A percentile compares a stretch with the other conserved stretches of the same genome.
These are phyloP conservation scores for Cladosporium sp. DNA, from an alignment of 2,329 filamentous ascomycete species.

Conservation along the genomic window DNA sequence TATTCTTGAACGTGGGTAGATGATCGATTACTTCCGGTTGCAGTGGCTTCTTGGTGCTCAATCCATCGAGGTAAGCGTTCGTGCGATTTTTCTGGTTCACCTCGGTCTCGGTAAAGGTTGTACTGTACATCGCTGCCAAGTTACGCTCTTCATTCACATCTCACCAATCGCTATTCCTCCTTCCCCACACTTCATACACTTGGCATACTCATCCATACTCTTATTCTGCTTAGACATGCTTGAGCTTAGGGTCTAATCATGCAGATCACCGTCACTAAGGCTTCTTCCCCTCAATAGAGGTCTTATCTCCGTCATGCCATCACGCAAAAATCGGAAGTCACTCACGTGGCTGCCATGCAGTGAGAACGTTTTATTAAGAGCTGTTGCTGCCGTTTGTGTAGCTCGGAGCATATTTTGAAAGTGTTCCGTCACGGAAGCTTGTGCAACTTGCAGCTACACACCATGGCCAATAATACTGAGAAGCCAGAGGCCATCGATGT, in stretches of 20 bases:
- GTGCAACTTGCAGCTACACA: not conserved
- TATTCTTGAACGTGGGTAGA: too few relatives aligned
- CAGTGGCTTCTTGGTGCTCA: too few relatives aligned
- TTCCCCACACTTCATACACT: slow-evolving; percentile 2
- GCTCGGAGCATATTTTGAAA: not conserved
- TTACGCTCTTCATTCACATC: not conserved
- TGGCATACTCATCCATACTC: slow-evolving; percentile 1
- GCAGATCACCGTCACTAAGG: slow-evolving; percentile 6
- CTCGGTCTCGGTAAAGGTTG: too few relatives aligned
- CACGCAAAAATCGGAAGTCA: not conserved
- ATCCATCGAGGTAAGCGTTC: too few relatives aligned
- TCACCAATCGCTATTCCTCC: not conserved
- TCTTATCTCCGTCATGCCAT: not conserved
- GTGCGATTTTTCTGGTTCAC: too few relatives aligned
- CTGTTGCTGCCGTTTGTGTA: not conserved
- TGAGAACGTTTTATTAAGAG: not conserved
- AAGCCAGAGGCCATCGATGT: not conserved
- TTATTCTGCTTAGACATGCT: not conserved
- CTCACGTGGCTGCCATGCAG: slow-evolving; percentile 7
- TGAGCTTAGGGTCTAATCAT: not conserved
- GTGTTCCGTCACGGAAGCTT: not conserved
- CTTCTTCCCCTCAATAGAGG: slow-evolving; percentile 10
- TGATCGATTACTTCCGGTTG: too few relatives aligned
- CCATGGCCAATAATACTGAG: not conserved
- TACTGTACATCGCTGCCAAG: not conserved